Percentiles rank a stretch among this genome's conserved stretches.
Conservation (phyloP, 768 basidiomycete genomes). For the Coprinellus micaceus region DNA sequence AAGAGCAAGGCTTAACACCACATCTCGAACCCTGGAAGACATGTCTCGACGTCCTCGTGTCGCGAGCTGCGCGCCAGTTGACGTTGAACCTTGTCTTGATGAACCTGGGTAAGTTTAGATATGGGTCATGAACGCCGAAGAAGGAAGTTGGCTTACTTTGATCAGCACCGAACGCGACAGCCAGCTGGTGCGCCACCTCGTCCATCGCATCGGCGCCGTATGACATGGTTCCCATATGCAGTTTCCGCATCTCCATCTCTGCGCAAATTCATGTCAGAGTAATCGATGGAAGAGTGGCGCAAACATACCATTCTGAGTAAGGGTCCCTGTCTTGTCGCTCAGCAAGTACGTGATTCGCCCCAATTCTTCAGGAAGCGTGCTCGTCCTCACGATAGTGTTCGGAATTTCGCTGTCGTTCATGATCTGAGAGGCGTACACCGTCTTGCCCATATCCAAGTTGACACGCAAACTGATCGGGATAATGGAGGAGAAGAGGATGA, state of each 20-base stretch:
- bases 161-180: slow-evolving; percentile 75
- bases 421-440: slow-evolving; percentile 93
- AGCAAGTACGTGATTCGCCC: slow-evolving; percentile 93
- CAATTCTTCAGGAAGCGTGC: slow-evolving; percentile 93
- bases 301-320: slow-evolving; percentile 87
- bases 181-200: slow-evolving; percentile 91
- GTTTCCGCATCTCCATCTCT: slow-evolving; percentile 99
- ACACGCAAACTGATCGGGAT: slow-evolving; percentile 99
- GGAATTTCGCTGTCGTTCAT: slow-evolving; percentile 93
- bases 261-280: slow-evolving; percentile 3
- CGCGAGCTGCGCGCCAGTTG: slow-evolving; percentile 80
- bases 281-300: neutral
- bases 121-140: no score
- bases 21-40: slow-evolving; percentile 89
- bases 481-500: slow-evolving; percentile 97
- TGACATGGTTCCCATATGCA: slow-evolving; percentile 98
- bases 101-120: neutral
- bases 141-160: slow-evolving; percentile 35
- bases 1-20: slow-evolving; percentile 86
- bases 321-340: slow-evolving; percentile 96
- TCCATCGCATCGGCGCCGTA: slow-evolving; percentile 99
- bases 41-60: slow-evolving; percentile 89
- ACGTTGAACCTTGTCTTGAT: slow-evolving; percentile 33
- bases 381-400: slow-evolving; percentile 94
- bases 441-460: slow-evolving; percentile 99